Percentiles rank a stretch among this genome's conserved stretches.
These are phyloP conservation scores for Telopea speciosissima DNA, from an alignment of 177 flowering plant species.

Conservation along the genomic window DNA sequence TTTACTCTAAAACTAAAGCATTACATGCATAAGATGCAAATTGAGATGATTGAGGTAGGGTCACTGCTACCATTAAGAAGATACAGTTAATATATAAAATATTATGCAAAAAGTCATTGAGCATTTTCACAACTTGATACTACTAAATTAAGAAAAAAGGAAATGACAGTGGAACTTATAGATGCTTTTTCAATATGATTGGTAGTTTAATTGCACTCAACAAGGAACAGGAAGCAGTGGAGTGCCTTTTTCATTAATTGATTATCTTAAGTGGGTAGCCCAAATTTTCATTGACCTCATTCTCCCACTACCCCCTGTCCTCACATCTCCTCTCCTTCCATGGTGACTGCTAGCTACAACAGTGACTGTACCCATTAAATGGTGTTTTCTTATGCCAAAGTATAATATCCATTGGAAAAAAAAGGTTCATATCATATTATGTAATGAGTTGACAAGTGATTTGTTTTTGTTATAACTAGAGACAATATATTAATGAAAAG, in stretches of 20 bases:
- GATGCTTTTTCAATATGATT: slow-evolving; percentile 32
- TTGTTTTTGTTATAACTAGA: background rate
- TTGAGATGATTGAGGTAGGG: slow-evolving; percentile 12
- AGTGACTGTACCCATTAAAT: no score
- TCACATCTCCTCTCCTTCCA: slow-evolving; percentile 8
- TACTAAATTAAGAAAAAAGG: slow-evolving; percentile 17
- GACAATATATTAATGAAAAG: background rate
- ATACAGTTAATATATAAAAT: background rate
- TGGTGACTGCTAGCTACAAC: slow-evolving; percentile 1
- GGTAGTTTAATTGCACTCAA: slow-evolving; percentile 29
- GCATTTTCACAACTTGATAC: slow-evolving; percentile 21
- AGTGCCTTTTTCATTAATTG: slow-evolving; percentile 18
- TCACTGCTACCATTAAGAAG: background rate
- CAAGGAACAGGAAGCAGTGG: slow-evolving; percentile 16
- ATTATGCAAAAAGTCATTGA: slow-evolving; percentile 10
- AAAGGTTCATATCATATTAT: background rate
- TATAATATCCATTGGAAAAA: background rate
- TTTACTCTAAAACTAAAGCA: background rate
- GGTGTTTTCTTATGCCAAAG: no score
- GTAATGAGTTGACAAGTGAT: background rate
- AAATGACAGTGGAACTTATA: slow-evolving; percentile 24
- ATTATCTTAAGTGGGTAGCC: slow-evolving; percentile 22
- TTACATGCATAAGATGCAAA: slow-evolving; percentile 11
- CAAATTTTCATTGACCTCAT: slow-evolving; percentile 23
- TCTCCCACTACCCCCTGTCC: background rate